Conservation (phyloP, 2,329 filamentous ascomycete species). For the Chaetomium sp. region DNA sequence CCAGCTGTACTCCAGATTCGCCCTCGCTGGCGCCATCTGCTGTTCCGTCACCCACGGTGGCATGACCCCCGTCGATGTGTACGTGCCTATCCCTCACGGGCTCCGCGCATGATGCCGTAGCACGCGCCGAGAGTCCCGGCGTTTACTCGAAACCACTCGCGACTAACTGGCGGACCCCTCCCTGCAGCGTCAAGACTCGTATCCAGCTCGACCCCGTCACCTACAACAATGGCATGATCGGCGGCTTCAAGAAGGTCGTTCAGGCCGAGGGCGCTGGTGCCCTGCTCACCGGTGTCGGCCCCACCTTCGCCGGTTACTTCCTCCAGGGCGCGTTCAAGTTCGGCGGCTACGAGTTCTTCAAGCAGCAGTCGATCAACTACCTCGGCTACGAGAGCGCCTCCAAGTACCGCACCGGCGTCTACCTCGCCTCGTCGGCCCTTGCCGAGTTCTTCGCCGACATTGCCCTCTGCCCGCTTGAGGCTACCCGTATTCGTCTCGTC, state of each 20-base stretch:
- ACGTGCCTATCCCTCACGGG: slow-evolving; percentile 17
- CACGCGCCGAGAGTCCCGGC: background rate
- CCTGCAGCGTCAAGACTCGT: slow-evolving; percentile 75
- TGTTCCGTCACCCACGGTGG: slow-evolving; percentile 97
- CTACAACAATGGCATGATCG: slow-evolving; percentile 79
- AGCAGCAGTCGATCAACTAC: slow-evolving; percentile 75
- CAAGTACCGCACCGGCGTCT: slow-evolving; percentile 72
- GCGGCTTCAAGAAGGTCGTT: slow-evolving; percentile 77
- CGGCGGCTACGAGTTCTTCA: slow-evolving; percentile 87
- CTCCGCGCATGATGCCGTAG: slow-evolving; percentile 5
- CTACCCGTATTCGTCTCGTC: slow-evolving; percentile 82
- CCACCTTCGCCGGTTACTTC: slow-evolving; percentile 80
- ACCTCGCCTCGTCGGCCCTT: slow-evolving; percentile 63
- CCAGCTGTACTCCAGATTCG: slow-evolving; percentile 89
- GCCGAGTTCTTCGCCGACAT: slow-evolving; percentile 68
- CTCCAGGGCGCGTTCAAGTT: slow-evolving; percentile 87
- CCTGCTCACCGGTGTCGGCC: slow-evolving; percentile 75
- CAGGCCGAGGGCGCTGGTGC: slow-evolving; percentile 74
- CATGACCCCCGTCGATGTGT: slow-evolving; percentile 99
- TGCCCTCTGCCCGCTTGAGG: slow-evolving; percentile 81
- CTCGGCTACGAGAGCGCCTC: slow-evolving; percentile 70
- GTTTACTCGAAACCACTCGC: background rate
- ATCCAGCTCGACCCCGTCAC: slow-evolving; percentile 81
- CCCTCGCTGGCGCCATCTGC: slow-evolving; percentile 96
- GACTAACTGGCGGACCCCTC: slow-evolving; percentile 3